phyloP scores from a whole-genome alignment of 1,139 yeast genomes.

The Scheffersomyces stambukii region DNA sequence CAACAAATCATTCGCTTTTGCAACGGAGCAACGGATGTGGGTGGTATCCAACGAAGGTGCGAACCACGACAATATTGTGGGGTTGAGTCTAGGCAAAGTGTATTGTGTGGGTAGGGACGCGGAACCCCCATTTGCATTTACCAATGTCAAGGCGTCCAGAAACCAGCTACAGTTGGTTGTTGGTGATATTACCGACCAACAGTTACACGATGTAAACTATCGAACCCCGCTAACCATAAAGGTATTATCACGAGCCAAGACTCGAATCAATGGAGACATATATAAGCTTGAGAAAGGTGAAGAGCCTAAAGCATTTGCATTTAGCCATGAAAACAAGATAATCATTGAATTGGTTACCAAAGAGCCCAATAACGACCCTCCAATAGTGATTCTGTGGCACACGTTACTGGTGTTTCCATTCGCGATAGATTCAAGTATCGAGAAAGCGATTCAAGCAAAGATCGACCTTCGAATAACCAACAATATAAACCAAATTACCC shows the following conservation, averaged over 20 bases:
- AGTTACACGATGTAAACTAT: too few species aligned
- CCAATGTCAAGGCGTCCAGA: constrained; percentile 24
- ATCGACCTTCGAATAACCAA: constrained; percentile 22
- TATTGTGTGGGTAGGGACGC: constrained; percentile 29
- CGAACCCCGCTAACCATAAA: constrained; percentile 19
- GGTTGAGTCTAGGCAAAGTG: too few species aligned
- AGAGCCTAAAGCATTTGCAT: constrained; percentile 14
- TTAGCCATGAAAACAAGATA: constrained; percentile 13
- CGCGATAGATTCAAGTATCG: constrained; percentile 1
- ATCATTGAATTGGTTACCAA: constrained; percentile 15
- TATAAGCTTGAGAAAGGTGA: constrained; percentile 19
- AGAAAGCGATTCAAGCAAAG: neutral
- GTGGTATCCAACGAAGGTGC: too few species aligned
- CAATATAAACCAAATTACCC: constrained; percentile 21
- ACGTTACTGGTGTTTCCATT: constrained; percentile 15
- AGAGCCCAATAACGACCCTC: constrained; percentile 10
- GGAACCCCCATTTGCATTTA: constrained; percentile 14
- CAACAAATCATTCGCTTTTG: too few species aligned
- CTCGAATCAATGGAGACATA: constrained; percentile 24
- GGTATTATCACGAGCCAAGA: constrained; percentile 28
- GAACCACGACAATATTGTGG: too few species aligned
- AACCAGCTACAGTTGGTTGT: constrained; percentile 20
- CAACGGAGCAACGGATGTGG: too few species aligned
- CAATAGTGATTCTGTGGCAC: constrained; percentile 20
- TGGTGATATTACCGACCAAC: too few species aligned